Evolutionary conservation across 106 monocot genomes (phyloP), one percentile per base, ranked within the genome.

Genomic region (Platanthera zijinensis): DNA sequence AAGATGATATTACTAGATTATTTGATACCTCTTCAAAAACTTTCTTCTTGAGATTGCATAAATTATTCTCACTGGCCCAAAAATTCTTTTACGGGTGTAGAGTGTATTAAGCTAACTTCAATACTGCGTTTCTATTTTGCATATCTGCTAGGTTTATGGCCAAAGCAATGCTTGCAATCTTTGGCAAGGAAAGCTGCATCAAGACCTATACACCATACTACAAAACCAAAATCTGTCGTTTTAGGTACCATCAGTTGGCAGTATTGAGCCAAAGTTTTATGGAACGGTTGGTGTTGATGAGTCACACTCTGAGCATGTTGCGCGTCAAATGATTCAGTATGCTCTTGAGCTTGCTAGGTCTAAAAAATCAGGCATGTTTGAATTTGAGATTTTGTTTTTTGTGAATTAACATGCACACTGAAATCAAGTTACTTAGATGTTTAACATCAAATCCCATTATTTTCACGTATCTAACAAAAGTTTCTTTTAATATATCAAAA

Each of bases 271-370:
- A 28, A 76, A 82, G 22, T 74, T 66, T 57, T 83, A 73, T 70
- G 69, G 74, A 15, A 76, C 75, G 45, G 64, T 57, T 50, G 57
- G 74, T 75, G 54, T 18, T 8, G 57, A 46, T 57, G 76, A 71
- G 25, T 51, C 85, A 53, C 79, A 81, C 68, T 78, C 72, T 19
- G 79, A 80, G 66, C 22, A 53, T 17, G 79, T 92, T 14, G 86
- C 89, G 10, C 73, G 19, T 13, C 82, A 89, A 61, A 89, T 89
- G 92, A 85, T 89, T 78, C 80, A 78, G 19, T 92, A 92, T 81
- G 84, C 88, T 22, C 74, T 92, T 52, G 73, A 82, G 32, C 83
- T 80, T 30, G 92, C 84, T 49, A 76, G 86, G 11, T 86, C 88
- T 51, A 84, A 82, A 48, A 78, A 74, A 79, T 83, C 89, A 84